A percentile compares a stretch with the other conserved stretches of the same genome.
These are phyloP conservation scores for Cephaloascus albidus DNA, from an alignment of 805 yeast species.

Conservation along the genomic window DNA sequence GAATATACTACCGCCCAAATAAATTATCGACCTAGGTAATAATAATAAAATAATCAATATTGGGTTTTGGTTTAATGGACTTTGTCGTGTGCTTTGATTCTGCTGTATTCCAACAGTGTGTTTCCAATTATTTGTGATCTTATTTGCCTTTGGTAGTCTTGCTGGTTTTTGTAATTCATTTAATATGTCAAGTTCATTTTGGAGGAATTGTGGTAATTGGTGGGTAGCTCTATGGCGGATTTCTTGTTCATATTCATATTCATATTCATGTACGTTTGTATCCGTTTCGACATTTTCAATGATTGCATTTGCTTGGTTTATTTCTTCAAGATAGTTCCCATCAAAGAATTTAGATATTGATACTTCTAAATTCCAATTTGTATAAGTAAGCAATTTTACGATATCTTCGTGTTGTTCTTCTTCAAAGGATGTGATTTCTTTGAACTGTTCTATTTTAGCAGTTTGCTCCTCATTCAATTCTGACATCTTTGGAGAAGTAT, in stretches of 20 bases:
- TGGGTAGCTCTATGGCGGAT: not conserved
- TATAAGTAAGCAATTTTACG: constrained; percentile 33
- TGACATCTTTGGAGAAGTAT: too few relatives aligned
- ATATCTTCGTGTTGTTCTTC: constrained; percentile 38
- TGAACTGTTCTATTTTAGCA: constrained; percentile 36
- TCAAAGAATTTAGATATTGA: constrained; percentile 59
- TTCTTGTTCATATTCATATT: not conserved
- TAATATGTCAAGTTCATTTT: not conserved
- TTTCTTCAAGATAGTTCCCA: constrained; percentile 24
- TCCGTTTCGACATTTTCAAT: too few relatives aligned
- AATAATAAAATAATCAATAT: constrained; percentile 42
- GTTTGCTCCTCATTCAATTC: not conserved
- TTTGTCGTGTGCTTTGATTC: constrained; percentile 9
- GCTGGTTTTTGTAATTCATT: constrained; percentile 14
- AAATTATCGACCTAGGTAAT: constrained; percentile 42
- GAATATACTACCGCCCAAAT: constrained; percentile 26
- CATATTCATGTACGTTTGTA: not conserved
- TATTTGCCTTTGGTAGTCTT: constrained; percentile 28
- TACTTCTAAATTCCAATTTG: constrained; percentile 53
- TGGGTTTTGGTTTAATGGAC: constrained; percentile 14
- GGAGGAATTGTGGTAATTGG: not conserved
- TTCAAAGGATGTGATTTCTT: constrained; percentile 38
- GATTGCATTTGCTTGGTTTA: too few relatives aligned
- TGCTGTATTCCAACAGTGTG: constrained; percentile 25
- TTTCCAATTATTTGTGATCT: constrained; percentile 29